Base-by-base conservation (phyloP, 2,329 filamentous ascomycete species). In the Xylaria sp. region DNA sequence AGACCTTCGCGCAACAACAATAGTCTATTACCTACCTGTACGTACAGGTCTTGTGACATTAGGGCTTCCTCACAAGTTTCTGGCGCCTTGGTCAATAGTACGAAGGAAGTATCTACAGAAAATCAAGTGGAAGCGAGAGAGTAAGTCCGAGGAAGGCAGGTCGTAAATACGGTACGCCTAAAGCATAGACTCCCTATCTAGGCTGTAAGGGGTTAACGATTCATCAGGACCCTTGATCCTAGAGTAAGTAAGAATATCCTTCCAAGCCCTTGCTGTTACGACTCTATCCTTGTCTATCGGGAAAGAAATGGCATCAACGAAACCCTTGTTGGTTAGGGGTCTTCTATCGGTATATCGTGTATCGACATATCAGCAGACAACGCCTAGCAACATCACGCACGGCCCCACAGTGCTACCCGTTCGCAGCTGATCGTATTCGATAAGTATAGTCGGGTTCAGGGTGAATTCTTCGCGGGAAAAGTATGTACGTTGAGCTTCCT, bases 371-470 rank as follows among this genome's bases (percentile, higher is more conserved):
- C 71, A 17, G 57, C 59, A 2, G 69, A 68, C 1, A 39, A 51
- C 1, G 70, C 73, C 27, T 71, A 71, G 69, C 69, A 74, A 54
- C 70, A 74, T 30, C 67, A 73, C 21, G 73, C 72, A 2, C 67
- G 70, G 6, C 68, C 34, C 34, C 24, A 4, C 6, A 30, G 67
- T 32, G 32, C 54, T 14, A 34, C 19, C 4, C 32, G 19, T 4
- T 69, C 60, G 3, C 69, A 69, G 27, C 60, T 73, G 12, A 72
- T 68, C 19, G 42, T 73, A 45, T 72, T 73, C 62, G 79, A 80
- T 56, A 81, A 83, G 86, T 2, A 81, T 84, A 32, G 79, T 79
- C 0, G 81, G 84, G 55, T 85, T 84, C 62, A 84, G 82, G 65
- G 64, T 70, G 9, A 67, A 64, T 8, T 72, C 67, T 59, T 61